phyloP scores from a whole-genome alignment of 2,329 filamentous ascomycete species.

The Aschersonia sp. region DNA sequence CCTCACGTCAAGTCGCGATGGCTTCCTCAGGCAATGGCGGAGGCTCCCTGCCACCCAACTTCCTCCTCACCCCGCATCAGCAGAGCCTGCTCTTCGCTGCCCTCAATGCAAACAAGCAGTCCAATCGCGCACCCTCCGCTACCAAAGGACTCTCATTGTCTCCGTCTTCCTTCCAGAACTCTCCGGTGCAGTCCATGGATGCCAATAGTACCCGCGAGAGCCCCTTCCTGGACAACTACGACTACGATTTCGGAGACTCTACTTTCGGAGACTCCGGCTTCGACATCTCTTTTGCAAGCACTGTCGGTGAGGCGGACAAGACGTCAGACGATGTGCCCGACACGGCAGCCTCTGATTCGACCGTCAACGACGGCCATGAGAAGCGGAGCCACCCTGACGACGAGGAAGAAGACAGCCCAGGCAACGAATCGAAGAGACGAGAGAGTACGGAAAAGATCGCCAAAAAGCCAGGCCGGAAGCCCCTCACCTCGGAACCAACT shows the following conservation, averaged over 20 bases:
- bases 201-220: slow-evolving; percentile 49
- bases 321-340: slow-evolving; percentile 64
- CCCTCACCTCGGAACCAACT: slow-evolving; percentile 85
- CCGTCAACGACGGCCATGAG: slow-evolving; percentile 38
- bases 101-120: slow-evolving; percentile 52
- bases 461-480: slow-evolving; percentile 95
- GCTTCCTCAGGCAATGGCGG: slow-evolving; percentile 31
- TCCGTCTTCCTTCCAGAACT: slow-evolving; percentile 32
- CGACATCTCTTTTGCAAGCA: slow-evolving; percentile 43
- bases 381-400: slow-evolving; percentile 63
- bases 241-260: slow-evolving; percentile 62
- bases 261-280: slow-evolving; percentile 61
- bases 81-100: slow-evolving; percentile 63
- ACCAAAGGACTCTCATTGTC: slow-evolving; percentile 28
- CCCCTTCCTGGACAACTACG: slow-evolving; percentile 65
- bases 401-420: slow-evolving; percentile 45
- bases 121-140: slow-evolving; percentile 17
- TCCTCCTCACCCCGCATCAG: slow-evolving; percentile 61
- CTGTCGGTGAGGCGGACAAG: slow-evolving; percentile 32
- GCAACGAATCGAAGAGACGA: slow-evolving; percentile 49
- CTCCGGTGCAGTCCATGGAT: slow-evolving; percentile 26
- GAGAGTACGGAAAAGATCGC: slow-evolving; percentile 73
- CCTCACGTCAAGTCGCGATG: slow-evolving; percentile 20
- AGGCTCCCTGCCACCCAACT: slow-evolving; percentile 31
- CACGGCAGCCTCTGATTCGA: slow-evolving; percentile 40